Evolutionary conservation across 2,329 filamentous ascomycete genomes (phyloP).

Genomic region (Stemphylium lycopersici): DNA sequence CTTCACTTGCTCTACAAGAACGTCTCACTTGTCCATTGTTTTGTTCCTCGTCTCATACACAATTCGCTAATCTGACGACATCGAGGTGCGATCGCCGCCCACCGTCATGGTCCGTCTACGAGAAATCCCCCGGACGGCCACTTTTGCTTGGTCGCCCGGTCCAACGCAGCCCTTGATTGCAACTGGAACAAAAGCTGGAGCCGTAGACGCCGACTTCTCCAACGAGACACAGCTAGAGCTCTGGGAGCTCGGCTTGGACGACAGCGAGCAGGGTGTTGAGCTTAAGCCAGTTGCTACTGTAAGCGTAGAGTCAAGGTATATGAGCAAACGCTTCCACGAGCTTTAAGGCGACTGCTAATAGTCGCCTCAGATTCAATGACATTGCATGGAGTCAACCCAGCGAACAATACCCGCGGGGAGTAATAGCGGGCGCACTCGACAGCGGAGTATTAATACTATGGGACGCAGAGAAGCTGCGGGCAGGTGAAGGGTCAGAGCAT

Average conservation of each 20-base stretch:
- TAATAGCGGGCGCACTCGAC: slow-evolving; percentile 94
- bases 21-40: slow-evolving; percentile 18
- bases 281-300: slow-evolving; percentile 85
- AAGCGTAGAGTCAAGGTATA: slow-evolving; percentile 85
- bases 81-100: slow-evolving; percentile 42
- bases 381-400: slow-evolving; percentile 90
- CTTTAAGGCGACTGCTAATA: slow-evolving; percentile 26
- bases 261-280: slow-evolving; percentile 76
- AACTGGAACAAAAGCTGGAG: slow-evolving; percentile 92
- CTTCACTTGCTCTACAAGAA: slow-evolving; percentile 17
- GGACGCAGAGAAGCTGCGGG: slow-evolving; percentile 77
- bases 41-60: slow-evolving; percentile 24
- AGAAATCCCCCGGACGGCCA: slow-evolving; percentile 94
- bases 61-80: slow-evolving; percentile 35
- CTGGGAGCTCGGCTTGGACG: slow-evolving; percentile 89
- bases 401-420: slow-evolving; percentile 77
- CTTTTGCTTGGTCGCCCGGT: slow-evolving; percentile 94
- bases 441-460: slow-evolving; percentile 92
- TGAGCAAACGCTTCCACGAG: not conserved
- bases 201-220: slow-evolving; percentile 96
- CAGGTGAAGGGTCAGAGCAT: slow-evolving; percentile 55
- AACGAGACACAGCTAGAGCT: slow-evolving; percentile 96
- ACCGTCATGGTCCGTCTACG: slow-evolving; percentile 86
- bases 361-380: slow-evolving; percentile 79
- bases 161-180: slow-evolving; percentile 80